phyloP scores from a whole-genome alignment of 768 basidiomycete species.

The Leccinum olivaceopallidum region DNA sequence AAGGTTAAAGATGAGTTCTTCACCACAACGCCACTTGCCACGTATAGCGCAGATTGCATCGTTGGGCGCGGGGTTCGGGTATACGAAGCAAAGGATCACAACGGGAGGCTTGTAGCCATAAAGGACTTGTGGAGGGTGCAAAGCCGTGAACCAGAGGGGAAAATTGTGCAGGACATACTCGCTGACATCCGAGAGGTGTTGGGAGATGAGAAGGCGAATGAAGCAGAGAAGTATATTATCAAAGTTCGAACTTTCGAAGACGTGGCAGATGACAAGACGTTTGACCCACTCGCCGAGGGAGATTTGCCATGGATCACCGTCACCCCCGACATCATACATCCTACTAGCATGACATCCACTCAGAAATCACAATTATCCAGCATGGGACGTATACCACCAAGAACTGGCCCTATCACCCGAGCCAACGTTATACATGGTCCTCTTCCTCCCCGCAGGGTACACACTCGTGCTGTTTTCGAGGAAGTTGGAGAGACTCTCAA shows the following conservation, averaged over 20 bases:
- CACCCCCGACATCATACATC: too few species aligned
- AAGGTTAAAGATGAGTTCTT: background rate
- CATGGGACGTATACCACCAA: too few species aligned
- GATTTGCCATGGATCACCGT: too few species aligned
- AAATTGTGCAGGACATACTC: background rate
- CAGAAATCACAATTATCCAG: too few species aligned
- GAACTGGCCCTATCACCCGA: too few species aligned
- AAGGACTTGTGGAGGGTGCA: constrained; percentile 12
- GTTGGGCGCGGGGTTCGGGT: constrained; percentile 4
- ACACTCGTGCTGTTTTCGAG: background rate
- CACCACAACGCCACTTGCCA: constrained; percentile 5
- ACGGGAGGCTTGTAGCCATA: background rate
- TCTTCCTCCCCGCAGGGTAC: background rate
- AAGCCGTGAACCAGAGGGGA: background rate
- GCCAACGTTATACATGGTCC: too few species aligned
- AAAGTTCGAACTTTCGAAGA: background rate
- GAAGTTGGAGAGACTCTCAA: background rate
- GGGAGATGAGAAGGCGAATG: background rate
- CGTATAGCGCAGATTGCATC: background rate
- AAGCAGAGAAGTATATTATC: background rate
- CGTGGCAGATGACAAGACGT: background rate
- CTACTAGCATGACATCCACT: too few species aligned
- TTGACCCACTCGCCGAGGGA: too few species aligned
- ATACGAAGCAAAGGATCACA: background rate
- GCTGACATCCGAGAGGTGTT: background rate